These are phyloP conservation scores for Eutrema heterophyllum DNA, from an alignment of 345 rosid genomes.

Conservation along the genomic window DNA sequence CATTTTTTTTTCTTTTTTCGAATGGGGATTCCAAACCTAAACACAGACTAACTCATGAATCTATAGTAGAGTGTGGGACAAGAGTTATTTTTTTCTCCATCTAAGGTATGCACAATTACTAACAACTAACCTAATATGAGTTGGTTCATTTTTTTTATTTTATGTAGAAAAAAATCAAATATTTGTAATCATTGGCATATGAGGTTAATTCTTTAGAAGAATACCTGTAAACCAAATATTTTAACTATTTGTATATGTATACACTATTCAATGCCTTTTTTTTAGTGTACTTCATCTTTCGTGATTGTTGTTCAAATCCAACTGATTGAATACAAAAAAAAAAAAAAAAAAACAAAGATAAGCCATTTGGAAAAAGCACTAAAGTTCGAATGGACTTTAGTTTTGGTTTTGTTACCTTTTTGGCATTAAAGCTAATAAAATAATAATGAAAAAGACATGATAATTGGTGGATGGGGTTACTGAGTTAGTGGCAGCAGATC, in stretches of 20 bases:
- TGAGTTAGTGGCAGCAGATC: slow-evolving; percentile 7
- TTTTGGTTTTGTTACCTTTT: not conserved
- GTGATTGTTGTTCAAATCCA: not conserved
- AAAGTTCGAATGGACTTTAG: not conserved
- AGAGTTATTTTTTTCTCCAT: not conserved
- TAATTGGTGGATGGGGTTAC: slow-evolving; percentile 32
- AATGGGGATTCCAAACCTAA: too few relatives aligned
- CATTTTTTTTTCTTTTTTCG: not conserved
- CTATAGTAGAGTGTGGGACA: not conserved
- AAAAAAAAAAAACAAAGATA: not conserved
- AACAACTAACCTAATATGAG: not conserved
- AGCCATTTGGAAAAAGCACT: not conserved
- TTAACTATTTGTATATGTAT: not conserved
- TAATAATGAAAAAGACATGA: slow-evolving; percentile 20
- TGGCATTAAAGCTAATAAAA: slow-evolving; percentile 2
- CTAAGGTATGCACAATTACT: not conserved
- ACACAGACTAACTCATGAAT: too few relatives aligned
- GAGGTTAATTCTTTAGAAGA: not conserved
- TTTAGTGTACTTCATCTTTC: not conserved
- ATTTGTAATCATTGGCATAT: not conserved
- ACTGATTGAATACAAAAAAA: not conserved
- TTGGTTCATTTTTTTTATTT: too few relatives aligned
- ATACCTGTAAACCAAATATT: not conserved
- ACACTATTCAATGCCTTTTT: not conserved
- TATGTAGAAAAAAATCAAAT: not conserved